These are phyloP conservation scores for Annulohypoxylon stygium DNA, from an alignment of 495 filamentous ascomycete species.

Conservation along the genomic window DNA sequence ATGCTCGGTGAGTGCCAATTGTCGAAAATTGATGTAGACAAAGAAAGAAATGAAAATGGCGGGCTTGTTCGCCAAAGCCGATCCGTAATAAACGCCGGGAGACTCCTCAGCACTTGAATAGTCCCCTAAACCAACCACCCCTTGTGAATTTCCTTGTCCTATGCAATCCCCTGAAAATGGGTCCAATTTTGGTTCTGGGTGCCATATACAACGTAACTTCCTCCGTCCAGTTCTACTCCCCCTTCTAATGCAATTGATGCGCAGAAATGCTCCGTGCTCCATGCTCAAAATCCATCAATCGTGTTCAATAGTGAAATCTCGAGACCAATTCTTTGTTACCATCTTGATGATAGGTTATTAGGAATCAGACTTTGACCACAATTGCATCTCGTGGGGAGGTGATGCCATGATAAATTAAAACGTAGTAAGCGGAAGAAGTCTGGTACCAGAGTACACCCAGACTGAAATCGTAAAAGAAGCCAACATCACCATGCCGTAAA, in stretches of 20 bases:
- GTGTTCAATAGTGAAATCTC: background rate
- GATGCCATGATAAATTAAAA: background rate
- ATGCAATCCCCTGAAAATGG: conserved; percentile 10
- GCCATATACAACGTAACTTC: conserved; percentile 7
- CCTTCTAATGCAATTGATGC: conserved; percentile 8
- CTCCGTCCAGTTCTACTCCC: background rate
- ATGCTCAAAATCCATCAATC: conserved; percentile 19
- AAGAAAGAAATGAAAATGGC: conserved; percentile 35
- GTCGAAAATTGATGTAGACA: background rate
- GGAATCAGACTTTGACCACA: background rate
- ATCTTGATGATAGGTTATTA: background rate
- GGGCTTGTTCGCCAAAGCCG: conserved; percentile 14
- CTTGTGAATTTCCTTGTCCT: conserved; percentile 13
- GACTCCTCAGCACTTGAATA: conserved; percentile 68
- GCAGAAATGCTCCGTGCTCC: conserved; percentile 2
- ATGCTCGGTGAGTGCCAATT: background rate
- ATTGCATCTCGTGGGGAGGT: background rate
- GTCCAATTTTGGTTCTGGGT: conserved; percentile 21
- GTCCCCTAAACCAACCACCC: conserved; percentile 51
- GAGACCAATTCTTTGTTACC: too few relatives aligned
- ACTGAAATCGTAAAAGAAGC: conserved; percentile 36
- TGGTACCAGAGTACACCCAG: conserved; percentile 33
- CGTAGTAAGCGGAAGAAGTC: conserved; percentile 22
- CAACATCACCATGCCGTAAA: conserved; percentile 40
- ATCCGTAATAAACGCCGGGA: conserved; percentile 55